phyloP scores from a whole-genome alignment of 163 green algal genomes.

The Scenedesmus sp. region DNA sequence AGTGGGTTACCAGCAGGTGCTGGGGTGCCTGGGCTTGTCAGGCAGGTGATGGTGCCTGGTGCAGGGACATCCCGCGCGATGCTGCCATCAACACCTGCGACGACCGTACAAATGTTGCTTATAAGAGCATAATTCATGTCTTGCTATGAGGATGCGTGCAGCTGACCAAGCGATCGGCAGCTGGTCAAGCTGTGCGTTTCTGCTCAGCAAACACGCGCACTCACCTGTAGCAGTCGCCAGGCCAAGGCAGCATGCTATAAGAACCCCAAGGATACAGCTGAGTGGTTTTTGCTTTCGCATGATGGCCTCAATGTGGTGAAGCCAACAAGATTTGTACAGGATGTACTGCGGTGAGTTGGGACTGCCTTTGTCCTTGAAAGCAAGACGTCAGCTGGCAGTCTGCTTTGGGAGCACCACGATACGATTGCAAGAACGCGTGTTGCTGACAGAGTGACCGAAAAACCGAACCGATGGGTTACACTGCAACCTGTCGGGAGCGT shows the following conservation, averaged over 20 bases:
- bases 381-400: neutral
- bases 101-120: neutral
- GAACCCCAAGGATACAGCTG: neutral
- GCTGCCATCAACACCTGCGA: neutral
- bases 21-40: neutral
- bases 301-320: neutral
- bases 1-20: neutral
- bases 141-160: neutral
- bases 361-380: neutral
- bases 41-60: neutral
- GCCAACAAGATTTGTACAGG: neutral
- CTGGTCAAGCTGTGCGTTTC: slow-evolving; percentile 14
- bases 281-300: neutral
- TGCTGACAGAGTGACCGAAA: neutral
- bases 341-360: neutral
- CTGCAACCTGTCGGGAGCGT: neutral
- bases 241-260: neutral
- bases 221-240: neutral
- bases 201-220: neutral
- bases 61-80: neutral
- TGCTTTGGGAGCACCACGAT: no score
- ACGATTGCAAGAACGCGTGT: neutral
- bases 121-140: neutral
- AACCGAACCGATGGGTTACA: neutral
- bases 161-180: neutral